Conservation (phyloP, 768 basidiomycete genomes). For the Kwoniella dendrophila region DNA sequence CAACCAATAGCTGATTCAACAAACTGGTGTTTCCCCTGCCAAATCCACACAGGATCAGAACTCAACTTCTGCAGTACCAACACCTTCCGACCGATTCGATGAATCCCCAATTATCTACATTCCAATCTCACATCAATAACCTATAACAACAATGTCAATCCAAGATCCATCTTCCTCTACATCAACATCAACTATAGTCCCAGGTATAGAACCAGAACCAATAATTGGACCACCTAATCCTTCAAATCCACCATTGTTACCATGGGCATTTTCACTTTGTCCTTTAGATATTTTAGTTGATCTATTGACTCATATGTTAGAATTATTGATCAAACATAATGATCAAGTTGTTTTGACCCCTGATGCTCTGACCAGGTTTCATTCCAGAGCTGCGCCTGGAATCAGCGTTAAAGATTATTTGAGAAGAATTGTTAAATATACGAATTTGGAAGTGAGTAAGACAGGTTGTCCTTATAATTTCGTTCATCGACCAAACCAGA, state of each 20-base stretch:
- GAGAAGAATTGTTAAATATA: constrained; percentile 87
- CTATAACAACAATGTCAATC: background rate
- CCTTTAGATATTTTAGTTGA: constrained; percentile 79
- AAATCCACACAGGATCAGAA: too few species aligned
- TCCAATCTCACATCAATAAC: background rate
- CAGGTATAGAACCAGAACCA: background rate
- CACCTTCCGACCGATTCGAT: background rate
- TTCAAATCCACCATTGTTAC: constrained; percentile 57
- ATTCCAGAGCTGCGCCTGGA: constrained; percentile 84
- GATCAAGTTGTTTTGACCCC: constrained; percentile 89
- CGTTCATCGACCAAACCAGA: background rate
- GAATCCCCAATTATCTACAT: too few species aligned
- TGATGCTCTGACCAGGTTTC: constrained; percentile 91
- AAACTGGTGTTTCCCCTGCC: too few species aligned
- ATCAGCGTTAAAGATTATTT: constrained; percentile 92
- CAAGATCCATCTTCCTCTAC: background rate
- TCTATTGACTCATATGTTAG: constrained; percentile 95
- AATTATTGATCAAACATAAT: constrained; percentile 92
- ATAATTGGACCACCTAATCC: constrained; percentile 13
- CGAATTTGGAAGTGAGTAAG: constrained; percentile 82
- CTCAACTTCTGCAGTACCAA: too few species aligned
- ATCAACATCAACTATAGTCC: background rate
- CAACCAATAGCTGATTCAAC: too few species aligned
- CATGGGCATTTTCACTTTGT: constrained; percentile 80
- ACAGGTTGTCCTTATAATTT: background rate